Percentiles rank a stretch among this genome's conserved stretches.
phyloP scores from a whole-genome alignment of 2,329 filamentous ascomycete genomes.

The Fusarium pseudonygamai region DNA sequence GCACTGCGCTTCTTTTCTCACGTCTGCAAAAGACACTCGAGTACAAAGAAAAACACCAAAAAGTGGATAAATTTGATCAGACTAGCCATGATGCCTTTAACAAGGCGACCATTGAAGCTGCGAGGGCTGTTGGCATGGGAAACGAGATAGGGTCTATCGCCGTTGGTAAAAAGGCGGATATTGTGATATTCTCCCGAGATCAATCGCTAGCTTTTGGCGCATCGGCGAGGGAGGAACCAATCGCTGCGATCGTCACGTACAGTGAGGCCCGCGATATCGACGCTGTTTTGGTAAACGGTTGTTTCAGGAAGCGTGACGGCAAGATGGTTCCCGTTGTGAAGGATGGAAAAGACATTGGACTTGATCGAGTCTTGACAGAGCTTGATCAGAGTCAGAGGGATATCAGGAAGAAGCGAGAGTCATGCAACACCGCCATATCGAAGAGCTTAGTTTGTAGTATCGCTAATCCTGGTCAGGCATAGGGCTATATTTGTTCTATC shows the following conservation, averaged over 20 bases:
- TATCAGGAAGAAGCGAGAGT: background rate
- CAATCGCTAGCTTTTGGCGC: background rate
- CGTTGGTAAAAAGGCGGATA: background rate
- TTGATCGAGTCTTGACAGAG: background rate
- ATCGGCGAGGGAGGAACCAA: background rate
- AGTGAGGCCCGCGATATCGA: background rate
- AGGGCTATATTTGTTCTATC: background rate
- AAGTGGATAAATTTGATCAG: background rate
- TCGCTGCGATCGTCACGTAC: background rate
- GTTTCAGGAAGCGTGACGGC: background rate
- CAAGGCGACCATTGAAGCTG: background rate
- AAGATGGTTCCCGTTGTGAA: background rate
- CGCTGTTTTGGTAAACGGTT: background rate
- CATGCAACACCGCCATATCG: background rate
- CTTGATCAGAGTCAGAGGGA: background rate
- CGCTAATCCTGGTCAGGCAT: background rate
- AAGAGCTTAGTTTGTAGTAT: background rate
- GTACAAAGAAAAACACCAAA: background rate
- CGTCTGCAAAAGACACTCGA: background rate
- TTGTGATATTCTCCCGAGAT: background rate
- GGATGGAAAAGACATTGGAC: background rate
- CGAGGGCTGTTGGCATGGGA: background rate
- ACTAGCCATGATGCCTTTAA: background rate
- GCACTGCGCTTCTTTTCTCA: accelerated
- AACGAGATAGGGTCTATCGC: background rate